Evolutionary conservation across 1,284 basidiomycete genomes (phyloP), one percentile per base, ranked within the genome.

Genomic region (Austropuccinia psidii): DNA sequence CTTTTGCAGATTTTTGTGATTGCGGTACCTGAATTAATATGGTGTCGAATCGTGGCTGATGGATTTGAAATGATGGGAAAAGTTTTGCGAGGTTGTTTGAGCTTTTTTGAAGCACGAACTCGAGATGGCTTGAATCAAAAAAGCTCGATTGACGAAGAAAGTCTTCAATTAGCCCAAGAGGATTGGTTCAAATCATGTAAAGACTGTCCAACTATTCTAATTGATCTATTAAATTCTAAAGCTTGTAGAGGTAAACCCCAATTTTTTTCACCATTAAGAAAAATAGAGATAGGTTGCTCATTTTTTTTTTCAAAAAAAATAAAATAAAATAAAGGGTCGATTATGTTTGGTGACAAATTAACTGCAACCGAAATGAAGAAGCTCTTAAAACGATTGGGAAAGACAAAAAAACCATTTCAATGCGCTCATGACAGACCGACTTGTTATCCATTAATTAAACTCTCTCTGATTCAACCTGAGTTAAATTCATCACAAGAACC

Each of bases 271-370:
- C 47, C 37, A 52, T 24, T 35, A 33, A 37, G 49, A 41, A 24
- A 8, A 43, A 43, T 43, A 33, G 27, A 57, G 54, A 35, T 35
- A n/a, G 39, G 33, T 8, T 57, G 39, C 19, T 57, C 11, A 57
- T 21, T 24, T 57, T 29, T 47, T 50, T 4, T 61, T 24, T 13
- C 66, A n/a, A 37, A 17, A 37, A 60, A 57, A 27, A 17, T 13
- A 11, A 65, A 65, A 77, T 29, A 3, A 41, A 21, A 6, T 43
- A 9, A 79, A 93, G 91, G 91, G 60, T 91, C 93, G 0, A 90
- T 96, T 81, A 97, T 98, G 94, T 98, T 98, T 84, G 93, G 93
- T 77, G 94, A 97, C 79, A 75, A 83, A 0, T 84, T 98, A 60
- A 85, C 83, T 19, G 70, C 81, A 2, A 84, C 85, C 41, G 91